phyloP scores from a whole-genome alignment of 2,329 filamentous ascomycete genomes.

The Apiospora hydei region DNA sequence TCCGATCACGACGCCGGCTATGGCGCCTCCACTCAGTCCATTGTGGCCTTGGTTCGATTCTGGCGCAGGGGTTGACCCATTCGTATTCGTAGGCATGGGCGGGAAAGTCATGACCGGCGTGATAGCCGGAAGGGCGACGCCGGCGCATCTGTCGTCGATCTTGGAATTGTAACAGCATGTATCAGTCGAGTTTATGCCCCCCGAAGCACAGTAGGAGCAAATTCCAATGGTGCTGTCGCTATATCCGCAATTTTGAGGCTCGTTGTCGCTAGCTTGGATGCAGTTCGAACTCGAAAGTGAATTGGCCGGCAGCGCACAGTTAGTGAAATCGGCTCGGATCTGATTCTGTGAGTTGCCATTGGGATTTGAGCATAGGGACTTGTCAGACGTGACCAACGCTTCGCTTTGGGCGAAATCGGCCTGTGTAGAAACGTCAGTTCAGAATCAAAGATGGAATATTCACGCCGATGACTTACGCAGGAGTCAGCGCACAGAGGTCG shows the following conservation, averaged over 20 bases:
- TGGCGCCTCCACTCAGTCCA: constrained; percentile 79
- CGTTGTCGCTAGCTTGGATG: constrained; percentile 79
- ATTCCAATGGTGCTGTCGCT: constrained; percentile 74
- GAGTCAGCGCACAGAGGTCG: constrained; percentile 86
- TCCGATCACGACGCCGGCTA: constrained; percentile 90
- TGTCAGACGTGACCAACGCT: constrained; percentile 80
- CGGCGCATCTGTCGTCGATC: constrained; percentile 74
- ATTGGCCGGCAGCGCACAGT: constrained; percentile 83
- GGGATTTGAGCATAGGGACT: constrained; percentile 73
- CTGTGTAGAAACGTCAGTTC: constrained; percentile 47
- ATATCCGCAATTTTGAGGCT: constrained; percentile 88
- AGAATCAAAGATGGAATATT: constrained; percentile 35
- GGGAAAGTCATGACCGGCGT: constrained; percentile 70
- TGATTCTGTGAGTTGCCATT: constrained; percentile 72
- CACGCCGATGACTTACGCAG: constrained; percentile 66
- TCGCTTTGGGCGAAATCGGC: constrained; percentile 89
- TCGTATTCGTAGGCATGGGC: constrained; percentile 52
- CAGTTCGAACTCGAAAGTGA: constrained; percentile 77
- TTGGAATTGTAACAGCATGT: constrained; percentile 90
- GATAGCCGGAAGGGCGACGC: constrained; percentile 80
- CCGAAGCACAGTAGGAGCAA: constrained; percentile 85
- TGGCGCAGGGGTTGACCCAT: constrained; percentile 1
- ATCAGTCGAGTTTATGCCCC: constrained; percentile 89
- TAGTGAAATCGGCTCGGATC: constrained; percentile 90
- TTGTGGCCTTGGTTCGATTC: constrained; percentile 38